Percentiles rank a stretch among this genome's conserved stretches.
These are phyloP conservation scores for Pichia pseudocactophila DNA, from an alignment of 805 yeast genomes.

Conservation along the genomic window DNA sequence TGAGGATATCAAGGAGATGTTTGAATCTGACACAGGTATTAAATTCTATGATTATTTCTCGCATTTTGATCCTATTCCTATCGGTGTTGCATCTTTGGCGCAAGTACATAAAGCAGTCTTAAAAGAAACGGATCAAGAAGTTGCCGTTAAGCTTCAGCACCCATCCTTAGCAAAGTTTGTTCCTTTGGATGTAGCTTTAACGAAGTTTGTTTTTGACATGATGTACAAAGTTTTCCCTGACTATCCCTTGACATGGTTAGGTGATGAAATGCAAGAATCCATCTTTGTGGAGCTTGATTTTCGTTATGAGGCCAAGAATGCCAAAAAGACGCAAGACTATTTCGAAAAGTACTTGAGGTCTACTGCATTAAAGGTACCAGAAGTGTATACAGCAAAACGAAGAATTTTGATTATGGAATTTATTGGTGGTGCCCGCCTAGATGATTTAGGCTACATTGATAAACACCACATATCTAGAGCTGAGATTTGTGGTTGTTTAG, in stretches of 20 bases:
- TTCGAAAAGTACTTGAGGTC: slow-evolving; percentile 45
- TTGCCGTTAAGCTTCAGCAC: slow-evolving; percentile 93
- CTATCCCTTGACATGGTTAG: slow-evolving; percentile 90
- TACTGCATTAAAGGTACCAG: slow-evolving; percentile 79
- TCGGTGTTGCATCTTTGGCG: slow-evolving; percentile 94
- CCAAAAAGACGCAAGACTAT: slow-evolving; percentile 57
- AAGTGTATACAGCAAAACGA: slow-evolving; percentile 52
- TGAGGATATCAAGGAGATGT: slow-evolving; percentile 61
- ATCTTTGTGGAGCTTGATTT: slow-evolving; percentile 90
- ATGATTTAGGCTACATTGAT: slow-evolving; percentile 59
- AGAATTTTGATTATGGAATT: slow-evolving; percentile 85
- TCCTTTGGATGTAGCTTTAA: slow-evolving; percentile 78
- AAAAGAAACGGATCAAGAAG: slow-evolving; percentile 46
- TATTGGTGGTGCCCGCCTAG: slow-evolving; percentile 74
- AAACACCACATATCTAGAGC: slow-evolving; percentile 57
- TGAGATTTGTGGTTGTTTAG: slow-evolving; percentile 74
- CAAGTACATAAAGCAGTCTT: slow-evolving; percentile 83
- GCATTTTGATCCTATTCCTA: slow-evolving; percentile 62
- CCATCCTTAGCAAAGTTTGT: slow-evolving; percentile 82
- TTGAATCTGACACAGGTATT: slow-evolving; percentile 55
- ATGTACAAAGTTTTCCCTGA: slow-evolving; percentile 83
- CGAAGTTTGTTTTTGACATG: slow-evolving; percentile 63
- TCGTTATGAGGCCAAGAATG: slow-evolving; percentile 76
- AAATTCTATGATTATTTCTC: slow-evolving; percentile 54
- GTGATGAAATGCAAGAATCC: slow-evolving; percentile 81